These are phyloP conservation scores for Boletellus ananiceps DNA, from an alignment of 768 basidiomycete genomes.

Conservation along the genomic window DNA sequence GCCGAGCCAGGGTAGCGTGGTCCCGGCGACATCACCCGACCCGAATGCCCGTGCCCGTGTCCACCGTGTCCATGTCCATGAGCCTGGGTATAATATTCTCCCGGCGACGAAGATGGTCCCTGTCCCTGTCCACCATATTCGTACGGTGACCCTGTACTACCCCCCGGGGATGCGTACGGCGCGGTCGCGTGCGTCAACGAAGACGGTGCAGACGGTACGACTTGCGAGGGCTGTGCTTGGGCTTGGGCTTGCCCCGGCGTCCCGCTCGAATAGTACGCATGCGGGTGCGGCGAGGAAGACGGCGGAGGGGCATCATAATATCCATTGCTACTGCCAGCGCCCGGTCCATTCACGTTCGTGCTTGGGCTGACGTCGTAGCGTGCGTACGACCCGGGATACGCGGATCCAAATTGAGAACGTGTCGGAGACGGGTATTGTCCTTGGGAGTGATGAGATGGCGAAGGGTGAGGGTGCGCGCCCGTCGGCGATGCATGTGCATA, in stretches of 20 bases:
- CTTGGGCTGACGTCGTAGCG: conserved; percentile 28
- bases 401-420: conserved; percentile 23
- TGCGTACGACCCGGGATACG: conserved; percentile 27
- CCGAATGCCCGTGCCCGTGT: conserved; percentile 1
- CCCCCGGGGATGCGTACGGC: conserved; percentile 21
- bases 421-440: conserved; percentile 24
- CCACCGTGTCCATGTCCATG: conserved; percentile 7
- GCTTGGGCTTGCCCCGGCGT: conserved; percentile 15
- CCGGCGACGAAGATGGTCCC: conserved; percentile 15
- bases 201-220: conserved; percentile 3
- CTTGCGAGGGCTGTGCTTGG: conserved; percentile 17
- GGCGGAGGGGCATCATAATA: conserved; percentile 27
- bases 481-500: conserved; percentile 21
- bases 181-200: conserved; percentile 16
- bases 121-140: conserved; percentile 21
- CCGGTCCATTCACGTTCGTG: conserved; percentile 10
- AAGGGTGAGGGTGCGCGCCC: conserved; percentile 16
- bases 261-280: conserved; percentile 20
- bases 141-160: conserved; percentile 20
- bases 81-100: conserved; percentile 22
- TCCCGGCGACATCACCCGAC: conserved; percentile 18
- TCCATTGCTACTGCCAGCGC: conserved; percentile 9
- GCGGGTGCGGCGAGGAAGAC: conserved; percentile 19
- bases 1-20: conserved; percentile 17
- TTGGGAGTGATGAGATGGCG: conserved; percentile 20